Percentiles rank a stretch among this genome's conserved stretches.
phyloP scores from a whole-genome alignment of 2,329 filamentous ascomycete species.

The Dichotomopilus funicola region DNA sequence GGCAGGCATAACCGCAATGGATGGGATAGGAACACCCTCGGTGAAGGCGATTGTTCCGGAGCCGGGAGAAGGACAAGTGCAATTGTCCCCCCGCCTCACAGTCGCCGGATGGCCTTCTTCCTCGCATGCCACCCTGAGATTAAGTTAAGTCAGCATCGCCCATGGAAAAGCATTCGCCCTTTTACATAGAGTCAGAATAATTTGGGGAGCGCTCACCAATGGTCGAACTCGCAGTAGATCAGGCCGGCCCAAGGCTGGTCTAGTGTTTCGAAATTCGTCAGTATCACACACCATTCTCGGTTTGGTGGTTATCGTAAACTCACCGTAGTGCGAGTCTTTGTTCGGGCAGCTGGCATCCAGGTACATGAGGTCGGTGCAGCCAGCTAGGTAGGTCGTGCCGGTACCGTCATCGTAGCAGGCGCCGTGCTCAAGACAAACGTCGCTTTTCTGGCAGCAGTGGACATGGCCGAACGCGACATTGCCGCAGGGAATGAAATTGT shows the following conservation, averaged over 20 bases:
- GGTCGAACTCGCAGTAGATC: constrained; percentile 28
- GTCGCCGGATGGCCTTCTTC: constrained; percentile 18
- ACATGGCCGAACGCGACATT: constrained; percentile 28
- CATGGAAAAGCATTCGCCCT: too few relatives aligned
- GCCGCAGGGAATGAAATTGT: constrained; percentile 29
- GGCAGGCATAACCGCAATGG: constrained; percentile 18
- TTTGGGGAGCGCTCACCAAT: constrained; percentile 6
- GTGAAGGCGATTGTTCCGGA: constrained; percentile 22
- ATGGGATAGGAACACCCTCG: constrained; percentile 6
- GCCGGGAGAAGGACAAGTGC: constrained; percentile 18
- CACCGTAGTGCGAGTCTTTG: constrained; percentile 23
- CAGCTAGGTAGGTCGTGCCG: constrained; percentile 32
- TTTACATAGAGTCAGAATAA: constrained; percentile 8
- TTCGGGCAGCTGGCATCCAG: constrained; percentile 29
- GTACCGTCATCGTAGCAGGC: constrained; percentile 25
- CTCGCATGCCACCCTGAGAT: constrained; percentile 18
- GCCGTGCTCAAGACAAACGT: constrained; percentile 27
- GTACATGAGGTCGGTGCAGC: constrained; percentile 32
- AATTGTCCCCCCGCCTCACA: constrained; percentile 19
- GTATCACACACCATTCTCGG: neutral
- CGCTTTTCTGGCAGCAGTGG: constrained; percentile 29
- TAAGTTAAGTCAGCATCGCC: neutral
- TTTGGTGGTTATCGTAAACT: constrained; percentile 1
- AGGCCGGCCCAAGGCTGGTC: constrained; percentile 27
- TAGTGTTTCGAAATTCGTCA: neutral